Conservation (phyloP, 169 alveolate species). For the Cardiosporidium cionae region DNA sequence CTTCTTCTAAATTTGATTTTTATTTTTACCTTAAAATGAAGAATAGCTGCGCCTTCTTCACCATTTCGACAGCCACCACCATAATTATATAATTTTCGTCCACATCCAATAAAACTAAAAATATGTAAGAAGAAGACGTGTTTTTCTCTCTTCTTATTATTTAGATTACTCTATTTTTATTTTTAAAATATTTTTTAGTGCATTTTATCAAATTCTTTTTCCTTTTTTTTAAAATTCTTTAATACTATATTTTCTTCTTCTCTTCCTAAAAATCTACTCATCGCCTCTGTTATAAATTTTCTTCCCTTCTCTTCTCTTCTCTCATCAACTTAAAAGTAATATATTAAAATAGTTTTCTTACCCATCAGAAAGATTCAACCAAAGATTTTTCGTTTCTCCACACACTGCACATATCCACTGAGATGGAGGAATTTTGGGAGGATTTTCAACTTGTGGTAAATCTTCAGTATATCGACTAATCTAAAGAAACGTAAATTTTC, state of each 20-base stretch:
- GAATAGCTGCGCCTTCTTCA: constrained; percentile 80
- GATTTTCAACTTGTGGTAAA: constrained; percentile 10
- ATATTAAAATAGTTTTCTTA: not conserved
- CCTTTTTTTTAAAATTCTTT: no score
- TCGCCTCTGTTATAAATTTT: no score
- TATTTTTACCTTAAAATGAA: constrained; percentile 47
- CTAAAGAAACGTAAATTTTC: constrained; percentile 17
- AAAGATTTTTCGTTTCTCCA: constrained; percentile 31
- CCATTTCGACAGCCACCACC: constrained; percentile 80
- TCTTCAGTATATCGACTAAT: constrained; percentile 13
- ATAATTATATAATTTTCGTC: constrained; percentile 64
- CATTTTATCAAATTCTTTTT: no score
- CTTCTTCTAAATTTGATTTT: no score
- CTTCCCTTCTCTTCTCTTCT: no score
- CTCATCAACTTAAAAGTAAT: not conserved
- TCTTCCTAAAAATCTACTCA: no score
- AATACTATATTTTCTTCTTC: no score
- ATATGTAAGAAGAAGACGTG: not conserved
- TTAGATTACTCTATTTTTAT: no score
- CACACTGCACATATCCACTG: constrained; percentile 39
- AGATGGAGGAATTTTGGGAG: constrained; percentile 25
- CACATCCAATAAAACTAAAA: constrained; percentile 73
- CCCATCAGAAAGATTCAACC: constrained; percentile 46
- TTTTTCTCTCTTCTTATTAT: no score
- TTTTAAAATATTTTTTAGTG: no score